Evolutionary conservation across 1,284 basidiomycete species (phyloP).

Genomic region (Sporisorium scitamineum): DNA sequence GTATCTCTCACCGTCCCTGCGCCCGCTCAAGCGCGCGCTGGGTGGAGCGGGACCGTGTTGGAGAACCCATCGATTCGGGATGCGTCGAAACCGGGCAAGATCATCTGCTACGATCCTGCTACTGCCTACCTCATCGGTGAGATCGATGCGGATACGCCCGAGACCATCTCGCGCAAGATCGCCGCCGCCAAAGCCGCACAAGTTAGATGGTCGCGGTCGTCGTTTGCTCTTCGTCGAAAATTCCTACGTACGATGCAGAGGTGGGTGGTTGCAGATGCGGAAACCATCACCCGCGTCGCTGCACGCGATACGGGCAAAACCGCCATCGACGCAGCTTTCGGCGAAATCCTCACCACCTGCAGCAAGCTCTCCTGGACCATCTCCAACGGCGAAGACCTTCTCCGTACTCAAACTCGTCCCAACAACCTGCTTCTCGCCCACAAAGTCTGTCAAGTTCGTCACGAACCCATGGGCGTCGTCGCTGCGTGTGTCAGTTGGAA

Average conservation of each 20-base stretch:
- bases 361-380: slow-evolving; percentile 65
- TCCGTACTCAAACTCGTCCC: slow-evolving; percentile 48
- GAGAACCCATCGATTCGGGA: slow-evolving; percentile 29
- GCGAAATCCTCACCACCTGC: slow-evolving; percentile 64
- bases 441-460: slow-evolving; percentile 82
- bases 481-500: slow-evolving; percentile 91
- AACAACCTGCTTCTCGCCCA: slow-evolving; percentile 84
- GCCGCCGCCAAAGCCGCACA: slow-evolving; percentile 78
- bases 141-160: slow-evolving; percentile 76
- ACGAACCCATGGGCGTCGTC: slow-evolving; percentile 93
- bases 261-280: slow-evolving; percentile 90
- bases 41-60: slow-evolving; percentile 52
- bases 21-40: slow-evolving; percentile 46
- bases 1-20: slow-evolving; percentile 29
- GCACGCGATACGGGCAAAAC: slow-evolving; percentile 97
- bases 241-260: slow-evolving; percentile 86
- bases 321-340: slow-evolving; percentile 73
- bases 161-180: slow-evolving; percentile 80
- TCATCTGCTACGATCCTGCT: slow-evolving; percentile 91
- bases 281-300: slow-evolving; percentile 85
- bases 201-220: slow-evolving; percentile 77
- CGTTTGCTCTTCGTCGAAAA: slow-evolving; percentile 81
- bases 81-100: slow-evolving; percentile 70
- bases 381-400: slow-evolving; percentile 50
- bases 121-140: slow-evolving; percentile 83